These are phyloP conservation scores for Globisporangium alternatum DNA, from an alignment of 352 stramenopile species.

Conservation along the genomic window DNA sequence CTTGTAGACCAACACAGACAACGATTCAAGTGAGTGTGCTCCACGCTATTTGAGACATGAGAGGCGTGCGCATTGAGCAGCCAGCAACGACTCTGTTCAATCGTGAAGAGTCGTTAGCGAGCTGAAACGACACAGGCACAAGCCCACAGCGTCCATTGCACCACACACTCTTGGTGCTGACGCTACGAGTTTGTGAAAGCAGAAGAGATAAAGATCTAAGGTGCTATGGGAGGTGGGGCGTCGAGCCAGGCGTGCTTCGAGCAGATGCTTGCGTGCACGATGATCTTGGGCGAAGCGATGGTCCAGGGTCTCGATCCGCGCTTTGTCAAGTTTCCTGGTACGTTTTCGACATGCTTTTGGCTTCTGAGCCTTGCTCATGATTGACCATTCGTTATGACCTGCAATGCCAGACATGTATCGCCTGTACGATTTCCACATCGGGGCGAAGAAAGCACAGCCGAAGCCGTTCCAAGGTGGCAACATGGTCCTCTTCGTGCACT, in stretches of 20 bases:
- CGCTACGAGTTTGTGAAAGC: background rate
- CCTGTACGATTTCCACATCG: slow-evolving; percentile 81
- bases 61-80: no score
- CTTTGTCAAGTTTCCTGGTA: slow-evolving; percentile 75
- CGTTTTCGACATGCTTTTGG: background rate
- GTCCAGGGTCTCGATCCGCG: slow-evolving; percentile 74
- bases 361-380: background rate
- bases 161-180: background rate
- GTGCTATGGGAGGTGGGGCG: slow-evolving; percentile 56
- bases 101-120: slow-evolving; percentile 2
- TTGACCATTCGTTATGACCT: background rate
- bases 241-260: slow-evolving; percentile 71
- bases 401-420: slow-evolving; percentile 54
- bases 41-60: slow-evolving; percentile 4
- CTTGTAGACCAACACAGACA: background rate
- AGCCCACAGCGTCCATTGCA: background rate
- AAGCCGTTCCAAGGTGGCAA: slow-evolving; percentile 53
- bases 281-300: slow-evolving; percentile 81
- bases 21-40: background rate
- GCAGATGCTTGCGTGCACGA: slow-evolving; percentile 85
- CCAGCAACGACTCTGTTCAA: background rate
- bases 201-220: background rate
- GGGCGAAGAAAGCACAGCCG: slow-evolving; percentile 51
- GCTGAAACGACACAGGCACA: background rate
- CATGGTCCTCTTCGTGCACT: slow-evolving; percentile 64